Percentiles rank a stretch among this genome's conserved stretches.
phyloP scores from a whole-genome alignment of 1,139 yeast genomes.

The Yamadazyma taylorii region DNA sequence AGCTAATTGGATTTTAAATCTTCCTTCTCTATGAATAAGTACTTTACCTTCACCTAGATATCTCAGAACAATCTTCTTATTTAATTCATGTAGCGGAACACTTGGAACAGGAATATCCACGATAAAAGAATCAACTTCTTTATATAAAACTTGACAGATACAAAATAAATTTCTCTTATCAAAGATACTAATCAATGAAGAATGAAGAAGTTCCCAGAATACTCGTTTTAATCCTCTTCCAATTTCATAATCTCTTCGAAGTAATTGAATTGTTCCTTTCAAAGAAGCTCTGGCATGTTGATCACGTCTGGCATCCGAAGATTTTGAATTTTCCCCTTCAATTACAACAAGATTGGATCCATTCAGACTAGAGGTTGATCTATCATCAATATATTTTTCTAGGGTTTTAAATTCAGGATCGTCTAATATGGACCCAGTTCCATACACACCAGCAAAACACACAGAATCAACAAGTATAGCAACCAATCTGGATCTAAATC shows the following conservation, averaged over 20 bases:
- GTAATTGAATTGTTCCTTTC: slow-evolving; percentile 62
- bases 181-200: slow-evolving; percentile 56
- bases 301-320: slow-evolving; percentile 46
- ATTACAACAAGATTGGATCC: slow-evolving; percentile 46
- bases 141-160: slow-evolving; percentile 63
- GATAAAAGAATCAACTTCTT: slow-evolving; percentile 58
- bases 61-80: slow-evolving; percentile 61
- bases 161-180: slow-evolving; percentile 67
- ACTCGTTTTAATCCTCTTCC: slow-evolving; percentile 60
- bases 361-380: slow-evolving; percentile 15
- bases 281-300: slow-evolving; percentile 46
- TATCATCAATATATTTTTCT: slow-evolving; percentile 25
- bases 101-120: slow-evolving; percentile 67
- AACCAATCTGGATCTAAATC: slow-evolving; percentile 52
- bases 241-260: slow-evolving; percentile 64
- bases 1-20: slow-evolving; percentile 44
- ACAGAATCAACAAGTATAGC: slow-evolving; percentile 50
- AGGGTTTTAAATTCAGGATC: slow-evolving; percentile 56
- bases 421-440: slow-evolving; percentile 53
- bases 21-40: slow-evolving; percentile 42
- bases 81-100: slow-evolving; percentile 47
- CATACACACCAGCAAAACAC: slow-evolving; percentile 69
- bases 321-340: slow-evolving; percentile 39
- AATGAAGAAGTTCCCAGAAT: slow-evolving; percentile 72
- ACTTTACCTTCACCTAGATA: slow-evolving; percentile 48